Conservation (phyloP, 2,329 filamentous ascomycete species). For the Pestalotiopsis sp. region DNA sequence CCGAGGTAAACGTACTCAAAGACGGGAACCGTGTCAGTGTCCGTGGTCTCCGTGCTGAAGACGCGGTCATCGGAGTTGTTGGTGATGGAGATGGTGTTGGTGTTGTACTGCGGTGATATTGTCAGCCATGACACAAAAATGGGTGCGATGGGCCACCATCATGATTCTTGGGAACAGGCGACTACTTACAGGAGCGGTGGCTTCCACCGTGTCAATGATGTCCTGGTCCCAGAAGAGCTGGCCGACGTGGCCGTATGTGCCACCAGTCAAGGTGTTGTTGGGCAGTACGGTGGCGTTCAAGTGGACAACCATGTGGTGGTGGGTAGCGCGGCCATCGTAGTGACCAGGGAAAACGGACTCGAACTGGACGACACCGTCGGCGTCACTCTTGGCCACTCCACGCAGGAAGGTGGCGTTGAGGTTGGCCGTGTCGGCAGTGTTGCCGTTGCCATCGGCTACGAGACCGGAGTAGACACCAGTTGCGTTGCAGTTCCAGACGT, state of each 20-base stretch:
- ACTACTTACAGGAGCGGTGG: not conserved
- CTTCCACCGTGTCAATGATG: slow-evolving; percentile 41
- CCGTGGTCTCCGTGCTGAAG: not conserved
- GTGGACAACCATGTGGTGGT: slow-evolving; percentile 53
- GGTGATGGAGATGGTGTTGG: slow-evolving; percentile 2
- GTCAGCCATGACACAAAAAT: not conserved
- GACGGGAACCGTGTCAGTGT: not conserved
- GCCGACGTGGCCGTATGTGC: slow-evolving; percentile 59
- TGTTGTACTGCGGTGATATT: not conserved
- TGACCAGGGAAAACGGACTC: slow-evolving; percentile 46
- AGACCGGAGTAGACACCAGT: slow-evolving; percentile 53
- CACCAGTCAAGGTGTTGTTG: slow-evolving; percentile 46
- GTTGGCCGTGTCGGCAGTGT: slow-evolving; percentile 41
- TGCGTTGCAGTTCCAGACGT: slow-evolving; percentile 52
- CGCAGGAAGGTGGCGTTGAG: slow-evolving; percentile 42
- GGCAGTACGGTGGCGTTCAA: slow-evolving; percentile 34
- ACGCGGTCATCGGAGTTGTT: not conserved
- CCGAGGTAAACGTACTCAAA: slow-evolving; percentile 8
- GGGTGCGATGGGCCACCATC: not conserved
- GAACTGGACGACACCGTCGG: slow-evolving; percentile 44
- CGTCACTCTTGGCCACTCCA: slow-evolving; percentile 41
- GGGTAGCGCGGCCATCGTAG: slow-evolving; percentile 45
- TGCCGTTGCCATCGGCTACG: slow-evolving; percentile 38
- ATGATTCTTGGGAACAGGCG: not conserved
- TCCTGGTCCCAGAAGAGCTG: slow-evolving; percentile 68